phyloP scores from a whole-genome alignment of 2,329 filamentous ascomycete species.

The Penicillium italicum region DNA sequence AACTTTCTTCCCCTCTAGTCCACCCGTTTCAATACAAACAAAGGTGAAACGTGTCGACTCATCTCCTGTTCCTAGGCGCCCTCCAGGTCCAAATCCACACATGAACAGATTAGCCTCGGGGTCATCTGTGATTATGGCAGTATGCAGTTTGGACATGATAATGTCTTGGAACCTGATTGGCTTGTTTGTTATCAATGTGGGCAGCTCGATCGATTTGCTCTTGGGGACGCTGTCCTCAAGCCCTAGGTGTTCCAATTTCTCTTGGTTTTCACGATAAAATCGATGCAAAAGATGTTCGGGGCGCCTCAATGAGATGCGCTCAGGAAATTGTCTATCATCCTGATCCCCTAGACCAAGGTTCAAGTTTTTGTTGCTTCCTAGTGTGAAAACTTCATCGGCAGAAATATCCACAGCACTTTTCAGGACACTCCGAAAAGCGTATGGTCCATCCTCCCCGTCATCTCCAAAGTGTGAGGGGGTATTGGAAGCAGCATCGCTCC shows the following conservation, averaged over 20 bases:
- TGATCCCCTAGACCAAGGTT: slow-evolving; percentile 92
- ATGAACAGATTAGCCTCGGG: slow-evolving; percentile 87
- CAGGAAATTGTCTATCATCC: slow-evolving; percentile 89
- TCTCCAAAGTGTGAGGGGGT: slow-evolving; percentile 38
- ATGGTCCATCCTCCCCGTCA: slow-evolving; percentile 49
- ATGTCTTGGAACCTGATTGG: slow-evolving; percentile 77
- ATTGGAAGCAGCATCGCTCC: slow-evolving; percentile 30
- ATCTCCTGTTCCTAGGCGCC: slow-evolving; percentile 82
- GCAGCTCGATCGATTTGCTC: slow-evolving; percentile 56
- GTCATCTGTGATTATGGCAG: slow-evolving; percentile 81
- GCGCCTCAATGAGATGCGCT: slow-evolving; percentile 71
- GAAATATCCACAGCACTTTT: slow-evolving; percentile 42
- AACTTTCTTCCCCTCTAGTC: slow-evolving; percentile 69
- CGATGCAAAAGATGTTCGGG: slow-evolving; percentile 72
- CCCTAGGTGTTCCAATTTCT: slow-evolving; percentile 34
- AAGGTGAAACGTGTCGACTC: slow-evolving; percentile 88
- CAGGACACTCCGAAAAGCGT: slow-evolving; percentile 26
- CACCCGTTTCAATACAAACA: slow-evolving; percentile 72
- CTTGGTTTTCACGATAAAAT: slow-evolving; percentile 66
- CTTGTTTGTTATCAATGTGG: slow-evolving; percentile 66
- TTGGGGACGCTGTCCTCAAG: slow-evolving; percentile 27
- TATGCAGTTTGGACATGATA: slow-evolving; percentile 86
- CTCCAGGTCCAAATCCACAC: slow-evolving; percentile 86
- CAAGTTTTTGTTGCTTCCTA: slow-evolving; percentile 94
- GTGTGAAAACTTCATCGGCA: slow-evolving; percentile 86